Base-by-base conservation (phyloP, 495 filamentous ascomycete genomes). In the Neurospora sp. region DNA sequence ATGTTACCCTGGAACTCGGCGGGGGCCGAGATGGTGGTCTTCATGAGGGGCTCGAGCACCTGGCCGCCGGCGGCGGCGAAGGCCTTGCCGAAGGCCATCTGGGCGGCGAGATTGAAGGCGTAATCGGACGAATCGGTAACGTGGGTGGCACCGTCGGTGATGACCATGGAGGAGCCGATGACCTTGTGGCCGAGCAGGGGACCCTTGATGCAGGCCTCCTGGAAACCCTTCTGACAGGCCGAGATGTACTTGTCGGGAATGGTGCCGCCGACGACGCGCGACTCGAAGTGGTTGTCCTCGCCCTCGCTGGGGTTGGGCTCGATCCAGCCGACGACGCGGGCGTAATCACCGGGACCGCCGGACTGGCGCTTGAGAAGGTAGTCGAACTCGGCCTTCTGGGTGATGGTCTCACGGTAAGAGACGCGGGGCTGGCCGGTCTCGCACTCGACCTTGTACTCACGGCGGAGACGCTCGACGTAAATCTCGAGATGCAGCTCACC, bases 1-100 rank as follows among this genome's bases (percentile, higher is more conserved):
- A 98, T 91, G 81, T 93, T 94, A 76, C 96, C 96, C 85, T 99
- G 96, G 88, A 99, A 99, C 85, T 98, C 96, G 77, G 91, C 92
- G 7, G 96, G 96, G 5, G 96, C 95, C 37, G 93, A 97, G 75
- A 99, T 92, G 68, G 93, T 91, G 10, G 94, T 97, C 87, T 97
- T 98, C 96, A 99, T 99, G 72, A 99, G 82, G 31, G 96, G 96
- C 83, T 99, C 96, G 10, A 99, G 88, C 16, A 99, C 89, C 73
- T 90, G 83, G 7, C 94, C 94, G 72, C 88, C 85, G 9, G 89
- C 94, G 9, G 90, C 87, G 68, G 85, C 84, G 85, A 99, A 99
- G 14, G 93, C 92, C 85, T 98, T 97, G 75, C 93, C 91, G 91
- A 98, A 98, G 14, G 96, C 96, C 85, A 97, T 93, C 84, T 96